Evolutionary conservation across 2,329 filamentous ascomycete species (phyloP).

Genomic region (Monosporascus sp.): DNA sequence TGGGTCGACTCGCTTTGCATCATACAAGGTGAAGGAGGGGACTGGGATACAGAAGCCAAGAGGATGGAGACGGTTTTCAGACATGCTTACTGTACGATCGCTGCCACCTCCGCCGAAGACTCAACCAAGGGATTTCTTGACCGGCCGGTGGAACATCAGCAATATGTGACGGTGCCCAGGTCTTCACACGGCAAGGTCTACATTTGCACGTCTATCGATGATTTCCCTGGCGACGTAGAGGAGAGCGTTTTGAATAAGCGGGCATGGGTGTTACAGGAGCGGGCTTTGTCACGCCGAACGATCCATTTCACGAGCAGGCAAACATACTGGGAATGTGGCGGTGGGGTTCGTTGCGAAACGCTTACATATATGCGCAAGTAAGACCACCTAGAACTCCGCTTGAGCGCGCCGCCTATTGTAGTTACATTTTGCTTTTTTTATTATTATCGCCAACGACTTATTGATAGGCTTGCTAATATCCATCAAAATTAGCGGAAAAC

Average conservation of each 20-base stretch:
- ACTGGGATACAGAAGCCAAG: constrained; percentile 1
- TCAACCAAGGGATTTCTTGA: neutral
- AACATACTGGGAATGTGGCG: constrained; percentile 14
- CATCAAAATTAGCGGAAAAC: too few species aligned
- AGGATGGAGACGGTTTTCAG: constrained; percentile 1
- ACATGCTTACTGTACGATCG: constrained; percentile 1
- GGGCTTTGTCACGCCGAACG: constrained; percentile 9
- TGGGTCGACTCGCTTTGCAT: constrained; percentile 2
- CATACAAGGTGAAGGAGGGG: constrained; percentile 1
- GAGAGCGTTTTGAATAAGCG: constrained; percentile 3
- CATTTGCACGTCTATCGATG: constrained; percentile 6
- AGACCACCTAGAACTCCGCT: neutral
- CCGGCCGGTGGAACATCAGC: neutral
- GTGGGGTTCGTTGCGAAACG: constrained; percentile 10
- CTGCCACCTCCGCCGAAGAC: neutral
- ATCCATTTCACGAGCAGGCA: constrained; percentile 9
- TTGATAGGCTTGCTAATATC: too few species aligned
- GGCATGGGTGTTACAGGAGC: constrained; percentile 13
- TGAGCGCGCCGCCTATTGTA: too few species aligned
- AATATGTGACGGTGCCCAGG: neutral
- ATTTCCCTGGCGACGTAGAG: constrained; percentile 10
- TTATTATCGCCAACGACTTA: too few species aligned
- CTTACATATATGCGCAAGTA: neutral
- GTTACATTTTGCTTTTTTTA: too few species aligned
- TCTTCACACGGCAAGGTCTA: neutral